phyloP scores from a whole-genome alignment of 768 basidiomycete genomes.

The Lentinus brumalis region DNA sequence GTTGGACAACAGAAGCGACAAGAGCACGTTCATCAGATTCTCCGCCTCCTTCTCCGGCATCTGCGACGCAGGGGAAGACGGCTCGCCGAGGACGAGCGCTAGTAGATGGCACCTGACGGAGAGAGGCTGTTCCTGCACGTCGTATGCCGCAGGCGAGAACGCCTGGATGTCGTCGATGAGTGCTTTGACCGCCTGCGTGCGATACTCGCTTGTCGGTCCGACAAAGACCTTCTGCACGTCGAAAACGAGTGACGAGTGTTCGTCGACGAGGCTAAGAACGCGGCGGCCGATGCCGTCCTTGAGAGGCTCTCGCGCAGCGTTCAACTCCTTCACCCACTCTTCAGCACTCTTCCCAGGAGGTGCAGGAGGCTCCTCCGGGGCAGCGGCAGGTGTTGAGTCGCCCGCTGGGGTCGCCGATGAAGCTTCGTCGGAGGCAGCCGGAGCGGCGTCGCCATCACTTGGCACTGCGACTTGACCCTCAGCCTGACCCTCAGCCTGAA shows the following conservation, averaged over 20 bases:
- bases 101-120: slow-evolving; percentile 84
- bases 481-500: slow-evolving; percentile 7
- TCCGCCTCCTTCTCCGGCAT: slow-evolving; percentile 49
- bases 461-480: slow-evolving; percentile 32
- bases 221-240: slow-evolving; percentile 85
- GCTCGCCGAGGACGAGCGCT: slow-evolving; percentile 80
- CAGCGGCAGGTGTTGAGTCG: slow-evolving; percentile 8
- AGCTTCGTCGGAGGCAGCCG: slow-evolving; percentile 1
- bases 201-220: slow-evolving; percentile 57
- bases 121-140: slow-evolving; percentile 73
- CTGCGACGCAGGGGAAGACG: slow-evolving; percentile 55
- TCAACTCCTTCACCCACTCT: slow-evolving; percentile 66
- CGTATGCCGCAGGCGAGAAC: slow-evolving; percentile 65
- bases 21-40: slow-evolving; percentile 64
- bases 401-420: neutral
- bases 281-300: slow-evolving; percentile 65
- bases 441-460: slow-evolving; percentile 29
- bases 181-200: slow-evolving; percentile 65
- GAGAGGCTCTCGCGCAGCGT: slow-evolving; percentile 64
- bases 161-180: slow-evolving; percentile 78
- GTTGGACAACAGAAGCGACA: slow-evolving; percentile 66
- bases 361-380: slow-evolving; percentile 17
- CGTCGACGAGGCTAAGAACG: slow-evolving; percentile 80
- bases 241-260: slow-evolving; percentile 85
- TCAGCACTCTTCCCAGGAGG: slow-evolving; percentile 52